phyloP scores from a whole-genome alignment of 768 basidiomycete genomes.

The Auriscalpium orientale region DNA sequence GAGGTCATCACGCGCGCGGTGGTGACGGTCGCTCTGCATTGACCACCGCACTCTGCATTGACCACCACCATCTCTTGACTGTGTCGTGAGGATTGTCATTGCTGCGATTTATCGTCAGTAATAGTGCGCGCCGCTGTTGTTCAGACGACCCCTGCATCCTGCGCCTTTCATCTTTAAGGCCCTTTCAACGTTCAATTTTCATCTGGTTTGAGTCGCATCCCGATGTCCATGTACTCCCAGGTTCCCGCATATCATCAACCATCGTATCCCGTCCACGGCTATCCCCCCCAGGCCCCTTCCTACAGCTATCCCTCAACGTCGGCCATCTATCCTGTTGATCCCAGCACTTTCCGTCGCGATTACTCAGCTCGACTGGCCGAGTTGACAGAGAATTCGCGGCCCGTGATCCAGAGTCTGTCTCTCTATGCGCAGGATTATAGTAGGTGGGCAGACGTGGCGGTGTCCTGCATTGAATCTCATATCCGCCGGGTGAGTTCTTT shows the following conservation, averaged over 20 bases:
- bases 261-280: conserved; percentile 18
- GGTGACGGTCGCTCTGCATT: no score
- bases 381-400: conserved; percentile 90
- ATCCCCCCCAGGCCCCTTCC: conserved; percentile 37
- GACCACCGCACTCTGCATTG: neutral
- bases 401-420: conserved; percentile 88
- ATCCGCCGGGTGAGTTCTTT: conserved; percentile 76
- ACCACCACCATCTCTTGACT: conserved; percentile 15
- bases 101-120: neutral
- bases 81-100: conserved; percentile 14
- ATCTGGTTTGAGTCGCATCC: conserved; percentile 14
- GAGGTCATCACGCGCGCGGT: neutral
- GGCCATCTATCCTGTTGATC: conserved; percentile 48
- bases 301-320: conserved; percentile 34
- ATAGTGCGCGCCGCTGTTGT: neutral
- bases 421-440: conserved; percentile 85
- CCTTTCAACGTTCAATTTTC: conserved; percentile 6
- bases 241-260: conserved; percentile 48
- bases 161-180: conserved; percentile 5
- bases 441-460: conserved; percentile 72
- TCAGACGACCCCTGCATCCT: conserved; percentile 1
- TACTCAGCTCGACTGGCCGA: conserved; percentile 65
- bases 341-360: conserved; percentile 71
- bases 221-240: conserved; percentile 54
- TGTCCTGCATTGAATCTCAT: conserved; percentile 76